phyloP scores from a whole-genome alignment of 768 basidiomycete species.

The Lepiota subincarnata region DNA sequence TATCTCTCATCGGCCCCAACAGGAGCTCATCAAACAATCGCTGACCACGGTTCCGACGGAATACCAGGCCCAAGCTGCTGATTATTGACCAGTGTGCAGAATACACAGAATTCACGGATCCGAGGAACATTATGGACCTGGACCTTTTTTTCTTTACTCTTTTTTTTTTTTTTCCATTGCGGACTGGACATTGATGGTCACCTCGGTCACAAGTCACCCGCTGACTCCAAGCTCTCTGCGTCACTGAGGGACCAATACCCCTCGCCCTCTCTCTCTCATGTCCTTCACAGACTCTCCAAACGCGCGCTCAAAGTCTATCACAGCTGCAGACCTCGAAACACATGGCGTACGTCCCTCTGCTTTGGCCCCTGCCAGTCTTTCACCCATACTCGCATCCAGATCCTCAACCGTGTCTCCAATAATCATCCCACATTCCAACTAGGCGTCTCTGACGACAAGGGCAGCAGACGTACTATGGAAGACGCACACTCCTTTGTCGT shows the following conservation, averaged over 20 bases:
- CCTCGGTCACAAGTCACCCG: slow-evolving; percentile 5
- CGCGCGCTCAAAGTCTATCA: slow-evolving; percentile 79
- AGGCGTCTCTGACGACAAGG: slow-evolving; percentile 81
- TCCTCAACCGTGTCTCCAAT: slow-evolving; percentile 71
- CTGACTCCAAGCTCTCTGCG: slow-evolving; percentile 11
- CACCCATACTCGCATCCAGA: slow-evolving; percentile 31
- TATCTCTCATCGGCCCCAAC: background rate
- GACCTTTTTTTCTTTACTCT: too few relatives aligned
- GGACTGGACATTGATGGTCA: background rate
- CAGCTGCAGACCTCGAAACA: slow-evolving; percentile 73
- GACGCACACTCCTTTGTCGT: slow-evolving; percentile 96
- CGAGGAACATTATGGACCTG: too few relatives aligned
- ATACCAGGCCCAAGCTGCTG: too few relatives aligned
- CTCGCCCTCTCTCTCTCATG: slow-evolving; percentile 20
- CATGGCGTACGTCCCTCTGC: slow-evolving; percentile 54
- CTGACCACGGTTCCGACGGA: too few relatives aligned
- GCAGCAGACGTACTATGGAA: slow-evolving; percentile 91
- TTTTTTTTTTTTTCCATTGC: too few relatives aligned
- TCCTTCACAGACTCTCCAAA: slow-evolving; percentile 62
- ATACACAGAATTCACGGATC: too few relatives aligned
- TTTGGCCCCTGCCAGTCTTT: slow-evolving; percentile 1
- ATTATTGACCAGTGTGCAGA: too few relatives aligned
- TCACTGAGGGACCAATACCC: slow-evolving; percentile 5
- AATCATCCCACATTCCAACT: slow-evolving; percentile 64
- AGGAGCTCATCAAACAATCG: too few relatives aligned